A percentile compares a stretch with the other conserved stretches of the same genome.
These are phyloP conservation scores for Rhizopus stolonifer DNA, from an alignment of 371 early-diverging fungal genomes.

Conservation along the genomic window DNA sequence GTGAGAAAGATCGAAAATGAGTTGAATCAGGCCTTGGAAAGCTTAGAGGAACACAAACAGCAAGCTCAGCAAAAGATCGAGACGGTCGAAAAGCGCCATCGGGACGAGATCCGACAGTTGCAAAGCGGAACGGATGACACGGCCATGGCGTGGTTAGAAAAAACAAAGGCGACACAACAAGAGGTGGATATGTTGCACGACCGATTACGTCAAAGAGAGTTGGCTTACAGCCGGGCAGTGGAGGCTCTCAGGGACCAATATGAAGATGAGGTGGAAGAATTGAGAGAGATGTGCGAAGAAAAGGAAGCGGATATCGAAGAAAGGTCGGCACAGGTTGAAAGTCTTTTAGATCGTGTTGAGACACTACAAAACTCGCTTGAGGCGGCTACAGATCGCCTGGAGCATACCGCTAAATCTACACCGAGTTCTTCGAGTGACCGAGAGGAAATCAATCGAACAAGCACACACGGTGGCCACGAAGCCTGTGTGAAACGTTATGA, in stretches of 20 bases:
- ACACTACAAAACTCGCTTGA: constrained; percentile 40
- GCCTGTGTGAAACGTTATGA: constrained; percentile 25
- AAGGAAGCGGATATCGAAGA: constrained; percentile 24
- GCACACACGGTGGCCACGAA: constrained; percentile 12
- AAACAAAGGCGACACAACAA: constrained; percentile 34
- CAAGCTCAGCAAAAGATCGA: constrained; percentile 26
- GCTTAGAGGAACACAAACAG: constrained; percentile 29
- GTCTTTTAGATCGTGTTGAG: constrained; percentile 31
- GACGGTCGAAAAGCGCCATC: constrained; percentile 30
- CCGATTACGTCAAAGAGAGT: constrained; percentile 14
- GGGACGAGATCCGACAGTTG: constrained; percentile 39
- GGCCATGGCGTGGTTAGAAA: constrained; percentile 43
- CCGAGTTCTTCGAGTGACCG: constrained; percentile 16
- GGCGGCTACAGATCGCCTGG: constrained; percentile 39
- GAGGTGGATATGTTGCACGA: constrained; percentile 35
- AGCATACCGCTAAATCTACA: constrained; percentile 26
- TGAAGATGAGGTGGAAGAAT: constrained; percentile 11
- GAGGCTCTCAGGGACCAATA: constrained; percentile 12
- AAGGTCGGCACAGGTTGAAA: constrained; percentile 29
- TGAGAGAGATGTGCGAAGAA: constrained; percentile 10
- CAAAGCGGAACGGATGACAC: constrained; percentile 45
- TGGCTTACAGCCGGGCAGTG: constrained; percentile 10
- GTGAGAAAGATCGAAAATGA: constrained; percentile 33
- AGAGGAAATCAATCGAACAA: constrained; percentile 10
- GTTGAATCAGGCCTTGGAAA: constrained; percentile 13